Evolutionary conservation across 1,139 yeast genomes (phyloP), one percentile per base, ranked within the genome.

Genomic region (Zhuliangozyma blackwelliae): DNA sequence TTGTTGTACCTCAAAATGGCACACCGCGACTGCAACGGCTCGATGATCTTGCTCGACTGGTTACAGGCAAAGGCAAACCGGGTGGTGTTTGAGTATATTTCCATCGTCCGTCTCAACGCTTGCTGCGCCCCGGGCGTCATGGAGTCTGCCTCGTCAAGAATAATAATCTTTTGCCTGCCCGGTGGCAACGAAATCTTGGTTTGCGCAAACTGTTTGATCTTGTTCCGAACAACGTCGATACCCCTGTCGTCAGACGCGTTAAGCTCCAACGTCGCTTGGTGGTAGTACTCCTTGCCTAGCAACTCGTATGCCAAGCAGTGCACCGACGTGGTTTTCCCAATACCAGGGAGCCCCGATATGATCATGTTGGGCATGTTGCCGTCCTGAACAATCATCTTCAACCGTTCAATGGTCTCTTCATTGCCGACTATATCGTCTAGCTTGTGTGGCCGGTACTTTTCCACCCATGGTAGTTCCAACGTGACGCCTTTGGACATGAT

Each of bases 61-160:
- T 92, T 92, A 65, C 99, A 92, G 0, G 97, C 97, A 66, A 94
- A 92, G 13, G 96, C 97, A 68, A 94, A 92, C 51, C 99, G 75
- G 5, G 99, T 92, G 5, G 97, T 83, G 55, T 84, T 84, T 25
- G 97, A 85, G 54, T 88, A 92, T 23, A 92, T 77, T 56, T 92
- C 99, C 98, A 92, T 92, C 1, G 97, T 92, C 56, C 99, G 77
- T 63, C 98, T 75, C 50, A 92, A 68, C 0, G 99, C 99, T 55
- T 90, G 96, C 60, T 92, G 99, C 1, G 98, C 98, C 33, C 96
- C 97, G 0, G 97, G 90, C 0, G 98, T 92, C 90, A 92, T 87
- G n/a, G 95, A 85, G 57, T 92, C 97, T 0, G 97, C 97, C 60
- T 90, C 97, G 60, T 90, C 97, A 44, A 90, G 65, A 38, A 90